Evolutionary conservation across 148 eudicot species (phyloP), one percentile per base, ranked within the genome.

Genomic region (Chenopodium formosanum): DNA sequence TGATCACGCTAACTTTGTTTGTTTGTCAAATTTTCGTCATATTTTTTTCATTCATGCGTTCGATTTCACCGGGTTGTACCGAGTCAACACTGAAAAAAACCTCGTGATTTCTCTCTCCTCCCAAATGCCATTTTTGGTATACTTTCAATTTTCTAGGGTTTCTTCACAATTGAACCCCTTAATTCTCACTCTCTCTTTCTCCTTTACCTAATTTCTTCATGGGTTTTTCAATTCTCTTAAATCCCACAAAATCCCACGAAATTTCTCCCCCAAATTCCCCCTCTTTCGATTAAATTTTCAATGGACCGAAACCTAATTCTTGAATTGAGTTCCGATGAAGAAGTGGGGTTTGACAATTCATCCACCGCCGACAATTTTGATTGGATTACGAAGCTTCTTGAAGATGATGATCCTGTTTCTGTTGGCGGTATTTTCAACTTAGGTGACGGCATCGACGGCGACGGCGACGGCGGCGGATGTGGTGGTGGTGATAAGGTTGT

Each of bases 311-410:
- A 63, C 78, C 69, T 73, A 20, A 72, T 84, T 77, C 66, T 91
- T 13, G 95, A 94, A 3, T 82, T 92, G 46, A 90, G 94, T 56
- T 92, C 95, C n/a, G 95, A 92, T 66, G 98, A 94, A 27, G 95
- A 94, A 50, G 82, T 82, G 23, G 87, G 82, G 31, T 87, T 89
- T 68, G 87, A 86, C 4, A 86, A 78, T 17, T 70, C 72, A 22
- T 69, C 84, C 14, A 75, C 77, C 14, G 83, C 69, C 22, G 91
- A 90, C 17, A 88, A 90, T 58, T 67, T 66, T 66, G 91, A 85
- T 48, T 94, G 94, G 94, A 56, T 90, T 34, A 58, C 86, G 5
- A 81, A 86, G 75, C 75, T 92, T 67, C 66, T 91, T 10, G 83
- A 8, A 20, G 78, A 52, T 6, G 34, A 31, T 34, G 19, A 48